Evolutionary conservation across 805 yeast species (phyloP), one percentile per base, ranked within the genome.

Genomic region (Schizosaccharomyces octosporus): DNA sequence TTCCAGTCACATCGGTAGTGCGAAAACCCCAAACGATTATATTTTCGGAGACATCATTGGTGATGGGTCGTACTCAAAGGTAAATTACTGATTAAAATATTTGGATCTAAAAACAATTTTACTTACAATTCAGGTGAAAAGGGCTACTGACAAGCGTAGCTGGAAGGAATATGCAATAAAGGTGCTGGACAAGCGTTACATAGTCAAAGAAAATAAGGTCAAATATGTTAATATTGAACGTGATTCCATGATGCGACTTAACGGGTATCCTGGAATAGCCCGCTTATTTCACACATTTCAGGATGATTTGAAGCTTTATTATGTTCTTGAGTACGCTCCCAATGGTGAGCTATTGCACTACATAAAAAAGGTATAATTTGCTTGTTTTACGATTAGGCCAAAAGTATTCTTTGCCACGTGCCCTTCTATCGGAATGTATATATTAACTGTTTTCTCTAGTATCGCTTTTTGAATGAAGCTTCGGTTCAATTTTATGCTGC

Each of bases 141-240:
- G 85, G 63, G 98, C 95, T 0, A 75, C 84, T 5, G 96, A 90
- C 64, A 69, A 81, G 29, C 83, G 81, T 66, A 83, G 85, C 58
- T 77, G 81, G 69, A 79, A 82, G 63, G 82, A 87, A 6, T 93
- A 82, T 69, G 98, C 98, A 27, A 82, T 93, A 66, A 93, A 93
- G 72, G 85, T 93, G 1, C 80, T 94, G 21, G 87, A 93, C 55
- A 93, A 93, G 71, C 79, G 84, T 51, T 97, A 93, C 71, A 93
- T 93, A 59, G 94, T 93, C 64, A 82, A 87, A 70, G 98, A 93
- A 72, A 85, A 85, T 69, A 93, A 93, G 71, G 87, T 88, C 69
- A 93, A 93, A 71, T 93, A 93, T 69, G 98, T 93, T 63, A 88
- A 88, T 69, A 90, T 93, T 63, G 98, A 93, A 69, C 90, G 93